Conservation (phyloP, 2,329 filamentous ascomycete genomes). For the Trichoderma asperellum region DNA sequence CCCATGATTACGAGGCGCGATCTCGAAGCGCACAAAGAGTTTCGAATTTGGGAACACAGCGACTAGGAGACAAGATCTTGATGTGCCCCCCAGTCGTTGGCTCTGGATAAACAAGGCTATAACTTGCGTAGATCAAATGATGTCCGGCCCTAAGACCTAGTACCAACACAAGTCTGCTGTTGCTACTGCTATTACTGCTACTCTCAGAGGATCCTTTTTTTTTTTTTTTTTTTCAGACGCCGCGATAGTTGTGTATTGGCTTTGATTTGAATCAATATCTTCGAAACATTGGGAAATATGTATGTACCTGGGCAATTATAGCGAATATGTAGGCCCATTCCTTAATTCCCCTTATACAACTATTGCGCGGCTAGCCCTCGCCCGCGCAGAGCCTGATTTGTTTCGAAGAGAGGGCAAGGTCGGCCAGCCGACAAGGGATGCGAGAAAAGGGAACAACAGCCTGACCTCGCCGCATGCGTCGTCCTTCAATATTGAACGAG, state of each 20-base stretch:
- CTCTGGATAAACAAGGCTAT: slow-evolving; percentile 7
- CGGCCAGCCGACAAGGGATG: background rate
- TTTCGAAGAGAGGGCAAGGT: background rate
- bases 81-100: background rate
- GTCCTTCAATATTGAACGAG: background rate
- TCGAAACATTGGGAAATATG: slow-evolving; percentile 24
- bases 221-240: background rate
- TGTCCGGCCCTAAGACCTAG: background rate
- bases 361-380: background rate
- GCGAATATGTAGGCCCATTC: slow-evolving; percentile 19
- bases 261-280: background rate
- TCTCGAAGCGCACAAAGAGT: background rate
- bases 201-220: background rate
- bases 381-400: background rate
- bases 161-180: background rate
- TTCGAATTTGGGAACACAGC: background rate
- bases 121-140: background rate
- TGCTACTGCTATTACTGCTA: background rate
- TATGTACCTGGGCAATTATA: background rate
- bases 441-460: background rate
- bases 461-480: background rate
- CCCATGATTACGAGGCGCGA: slow-evolving; percentile 12
- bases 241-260: background rate
- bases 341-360: background rate
- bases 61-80: background rate